Base-by-base conservation (phyloP, 306 rosid genomes). In the Prunus kanzakura region DNA sequence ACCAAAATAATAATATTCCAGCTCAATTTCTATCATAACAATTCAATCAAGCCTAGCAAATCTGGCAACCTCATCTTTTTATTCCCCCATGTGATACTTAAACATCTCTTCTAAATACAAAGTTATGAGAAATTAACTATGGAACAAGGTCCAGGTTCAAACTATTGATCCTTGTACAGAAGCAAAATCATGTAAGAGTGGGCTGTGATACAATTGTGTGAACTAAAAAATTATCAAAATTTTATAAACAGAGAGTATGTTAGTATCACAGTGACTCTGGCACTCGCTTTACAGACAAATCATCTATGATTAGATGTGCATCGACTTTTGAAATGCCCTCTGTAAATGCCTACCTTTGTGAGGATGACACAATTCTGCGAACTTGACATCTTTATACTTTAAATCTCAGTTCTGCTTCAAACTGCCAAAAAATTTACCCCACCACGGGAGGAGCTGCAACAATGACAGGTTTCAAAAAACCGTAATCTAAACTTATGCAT, bases 381-480 rank as follows among this genome's bases (percentile, higher is more conserved):
- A 73, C 79, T 57, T 69, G 80, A 43, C 78, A 78, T 76, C 79
- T 86, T 70, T 82, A 72, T 67, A 84, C 61, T 82, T 82, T 74
- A 20, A 78, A 74, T 79, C 19, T 77, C 52, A 74, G 78, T 20
- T 69, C 73, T 62, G 67, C 72, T 80, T 64, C 70, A 38, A 68
- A 57, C 74, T 55, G 71, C 51, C 70, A 47, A 47, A 50, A 57
- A 27, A 46, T 11, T 54, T 43, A 70, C 77, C 69, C 74, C 49
- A 23, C 41, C 78, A 72, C 74, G 60, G 76, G 72, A 80, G 82
- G 84, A 72, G 78, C 82, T 76, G 80, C 88, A 84, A 72, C 73
- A 62, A 79, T 23, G 62, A 71, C 38, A 50, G 67, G 67, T 75
- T 70, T 51, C 74, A 60, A 78, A 56, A 64, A 52, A 78, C 74